Evolutionary conservation across 345 rosid species (phyloP), one percentile per base, ranked within the genome.

Genomic region (Syzygium aqueum): DNA sequence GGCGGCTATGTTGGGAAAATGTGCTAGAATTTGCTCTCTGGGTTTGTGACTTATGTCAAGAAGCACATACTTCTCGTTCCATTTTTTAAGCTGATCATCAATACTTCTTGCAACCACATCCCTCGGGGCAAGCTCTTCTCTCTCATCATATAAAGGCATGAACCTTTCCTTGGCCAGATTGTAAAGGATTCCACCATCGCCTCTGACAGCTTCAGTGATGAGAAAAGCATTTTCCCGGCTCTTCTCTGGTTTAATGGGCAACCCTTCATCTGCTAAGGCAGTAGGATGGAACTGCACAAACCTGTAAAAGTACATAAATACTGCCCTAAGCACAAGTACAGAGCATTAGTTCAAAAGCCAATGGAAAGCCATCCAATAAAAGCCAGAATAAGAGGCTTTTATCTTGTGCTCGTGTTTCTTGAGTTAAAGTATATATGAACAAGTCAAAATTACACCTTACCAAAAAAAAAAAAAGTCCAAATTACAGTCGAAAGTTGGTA

Each of bases 231-330:
- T 96, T 87, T 95, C 98, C 87, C 98, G 94, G 65, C 93, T 84
- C 65, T 87, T 94, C 52, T 73, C 88, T 46, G 95, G 96, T 90
- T 94, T 92, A 86, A 93, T 88, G 57, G 99, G 98, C 87, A 97
- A 98, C 84, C 99, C 99, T 92, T 96, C 96, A 27, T 95, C 99
- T 37, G 99, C 99, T 89, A 97, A 92, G 89, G 99, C 98, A 86
- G 99, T 97, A 7, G 99, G 99, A 89, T 97, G 99, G 91, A 97
- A 97, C 92, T 96, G 99, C 88, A 97, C 99, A 87, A 97, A 97
- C 89, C 99, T 96, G 94, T 13, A 56, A 80, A 80, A 87, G 53
- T 5, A 40, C 30, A 87, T 85, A 67, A 85, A 67, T 85, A 51
- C 80, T 17, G 7, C 46, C 80, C 51, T 88, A 27, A 67, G 46